Base-by-base conservation (phyloP, 2,329 filamentous ascomycete genomes). In the Tolypocladium ophioglossoides region DNA sequence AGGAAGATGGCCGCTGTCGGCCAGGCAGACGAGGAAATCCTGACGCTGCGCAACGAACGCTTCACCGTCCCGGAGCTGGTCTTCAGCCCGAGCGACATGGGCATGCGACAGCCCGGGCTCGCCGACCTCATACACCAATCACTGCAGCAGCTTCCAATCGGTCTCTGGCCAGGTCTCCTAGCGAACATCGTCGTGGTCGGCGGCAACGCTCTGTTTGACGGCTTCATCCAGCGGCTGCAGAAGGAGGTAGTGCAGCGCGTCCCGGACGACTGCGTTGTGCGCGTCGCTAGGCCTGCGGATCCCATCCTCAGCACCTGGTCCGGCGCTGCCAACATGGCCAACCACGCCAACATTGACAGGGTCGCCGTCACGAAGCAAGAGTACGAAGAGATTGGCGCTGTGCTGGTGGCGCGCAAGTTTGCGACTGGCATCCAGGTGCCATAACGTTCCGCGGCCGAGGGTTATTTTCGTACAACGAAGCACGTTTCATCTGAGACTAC, bases 131-230 rank as follows among this genome's bases (percentile, higher is more conserved):
- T 96, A 12, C 77, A 94, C 70, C 85, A 96, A 67, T 88, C 85
- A 14, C 71, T 99, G 16, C 78, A 82, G 10, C 77, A 76, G 14
- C 70, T 97, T 11, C 94, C 94, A 0, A 78, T 87, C n/a, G 89
- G 88, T 0, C 72, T 97, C 9, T 91, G 90, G 80, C 87, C 91
- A 1, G 85, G 85, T 0, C 79, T 96, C 60, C 72, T 97, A 49
- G 86, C 89, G 39, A 99, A 97, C 61, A 81, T 97, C 4, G 73
- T 96, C 3, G 85, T 96, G 0, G 89, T 96, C 0, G 94, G 94
- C 2, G 94, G 94, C 4, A 96, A 89, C 65, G 80, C 87, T 0
- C 76, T 86, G 20, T 84, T 96, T 30, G 79, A 85, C 1, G 91
- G 91, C 0, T 92, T 99, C 59, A 80, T 91, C 59, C 82, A 89